Evolutionary conservation across 83 land plant species (phyloP), one percentile per base, ranked within the genome.

Genomic region (Diphasiastrum complanatum): DNA sequence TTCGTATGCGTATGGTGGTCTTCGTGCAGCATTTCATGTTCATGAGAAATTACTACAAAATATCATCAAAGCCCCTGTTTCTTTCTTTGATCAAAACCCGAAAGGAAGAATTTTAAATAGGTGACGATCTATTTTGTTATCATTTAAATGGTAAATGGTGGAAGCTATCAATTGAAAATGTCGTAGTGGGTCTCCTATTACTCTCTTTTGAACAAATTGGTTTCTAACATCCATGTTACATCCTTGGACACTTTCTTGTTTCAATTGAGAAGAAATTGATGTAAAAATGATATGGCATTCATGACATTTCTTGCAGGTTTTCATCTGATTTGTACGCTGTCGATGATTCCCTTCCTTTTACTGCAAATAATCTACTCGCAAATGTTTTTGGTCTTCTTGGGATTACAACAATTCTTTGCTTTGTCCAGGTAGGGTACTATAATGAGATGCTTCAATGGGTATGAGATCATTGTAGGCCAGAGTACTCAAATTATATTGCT

Each of bases 271-370:
- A n/a, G n/a, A n/a, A n/a, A n/a, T n/a, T 41, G 45, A 41, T 66
- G 20, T 47, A 26, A 51, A 11, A 14, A 5, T 26, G 37, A 34
- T 26, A 1, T 49, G 2, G 19, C 18, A n/a, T 19, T 24, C 29
- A 22, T 69, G 33, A 62, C 33, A 14, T 70, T 20, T 60, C 56
- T 20, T 82, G 76, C 83, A 92, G 98, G 78, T 77, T 92, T 41
- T 87, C 98, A 49, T 88, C 98, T 28, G 98, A 93, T 73, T 81
- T 78, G 33, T 93, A 85, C 61, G 75, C 81, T 4, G 80, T 93
- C 49, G 98, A 93, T 76, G 98, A 93, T 67, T 78, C 86, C 59
- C 98, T 93, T 67, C 96, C 98, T n/a, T 93, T 93, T 59, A 85
- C 85, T 34, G 77, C 80, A 33, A 93, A 93, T 69, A 89, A 79